Conservation (phyloP, 176 grass and related monocot genomes). For the Phoenix roebelenii region DNA sequence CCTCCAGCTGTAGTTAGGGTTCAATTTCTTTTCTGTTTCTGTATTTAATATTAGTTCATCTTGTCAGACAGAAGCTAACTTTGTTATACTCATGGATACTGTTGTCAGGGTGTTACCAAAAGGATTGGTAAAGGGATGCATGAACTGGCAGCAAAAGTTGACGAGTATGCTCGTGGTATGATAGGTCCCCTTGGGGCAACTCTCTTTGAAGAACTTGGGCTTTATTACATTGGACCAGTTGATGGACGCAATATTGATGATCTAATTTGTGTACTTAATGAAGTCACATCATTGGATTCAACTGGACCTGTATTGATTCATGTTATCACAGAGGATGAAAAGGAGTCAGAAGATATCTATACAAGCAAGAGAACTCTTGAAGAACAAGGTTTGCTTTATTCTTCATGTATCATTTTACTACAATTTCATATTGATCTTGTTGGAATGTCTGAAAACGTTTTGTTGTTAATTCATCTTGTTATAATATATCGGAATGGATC, state of each 20-base stretch:
- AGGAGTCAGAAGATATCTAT: conserved; percentile 19
- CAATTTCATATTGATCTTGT: no score
- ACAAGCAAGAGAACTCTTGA: conserved; percentile 19
- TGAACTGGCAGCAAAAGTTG: conserved; percentile 74
- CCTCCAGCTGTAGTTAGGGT: neutral
- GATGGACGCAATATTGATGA: conserved; percentile 74
- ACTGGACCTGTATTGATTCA: conserved; percentile 67
- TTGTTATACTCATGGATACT: neutral
- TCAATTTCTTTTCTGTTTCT: neutral
- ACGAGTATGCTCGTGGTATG: conserved; percentile 74
- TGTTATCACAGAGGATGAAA: conserved; percentile 53
- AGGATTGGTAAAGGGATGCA: conserved; percentile 73
- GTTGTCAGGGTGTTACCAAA: conserved; percentile 52
- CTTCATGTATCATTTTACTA: neutral
- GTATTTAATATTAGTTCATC: neutral
- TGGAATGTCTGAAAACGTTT: no score
- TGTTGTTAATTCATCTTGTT: no score
- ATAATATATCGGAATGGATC: no score
- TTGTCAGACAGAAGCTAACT: neutral
- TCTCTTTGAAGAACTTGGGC: conserved; percentile 77
- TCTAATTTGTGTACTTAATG: conserved; percentile 68
- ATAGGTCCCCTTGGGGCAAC: conserved; percentile 66
- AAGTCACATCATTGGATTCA: conserved; percentile 49
- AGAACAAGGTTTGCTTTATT: conserved; percentile 22
- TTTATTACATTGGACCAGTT: conserved; percentile 79